Evolutionary conservation across 305 asterid genomes (phyloP).

Genomic region (Petunia hybrid): DNA sequence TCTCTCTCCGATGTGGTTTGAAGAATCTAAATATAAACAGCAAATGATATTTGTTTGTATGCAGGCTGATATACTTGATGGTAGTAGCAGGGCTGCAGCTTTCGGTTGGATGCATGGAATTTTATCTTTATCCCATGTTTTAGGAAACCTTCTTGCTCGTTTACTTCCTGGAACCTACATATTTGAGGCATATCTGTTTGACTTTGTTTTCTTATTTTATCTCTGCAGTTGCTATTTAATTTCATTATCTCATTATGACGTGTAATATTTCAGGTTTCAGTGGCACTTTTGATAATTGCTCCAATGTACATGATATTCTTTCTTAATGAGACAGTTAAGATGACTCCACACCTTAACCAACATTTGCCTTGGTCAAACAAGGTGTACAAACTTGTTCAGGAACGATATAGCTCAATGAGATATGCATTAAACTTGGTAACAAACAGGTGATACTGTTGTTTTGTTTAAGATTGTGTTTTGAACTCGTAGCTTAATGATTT

Average conservation of each 20-base stretch:
- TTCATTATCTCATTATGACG: not conserved
- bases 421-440: conserved; percentile 63
- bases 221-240: not conserved
- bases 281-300: conserved; percentile 61
- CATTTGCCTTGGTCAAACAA: conserved; percentile 51
- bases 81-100: conserved; percentile 65
- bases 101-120: conserved; percentile 90
- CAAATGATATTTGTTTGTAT: conserved; percentile 2
- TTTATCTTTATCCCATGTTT: conserved; percentile 81
- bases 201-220: not conserved
- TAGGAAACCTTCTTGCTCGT: conserved; percentile 79
- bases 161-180: conserved; percentile 75
- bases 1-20: not conserved
- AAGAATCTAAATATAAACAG: conserved; percentile 17
- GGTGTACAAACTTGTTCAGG: conserved; percentile 54
- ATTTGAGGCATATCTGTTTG: conserved; percentile 54
- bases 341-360: conserved; percentile 44
- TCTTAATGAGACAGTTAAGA: conserved; percentile 67
- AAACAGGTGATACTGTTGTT: conserved; percentile 53
- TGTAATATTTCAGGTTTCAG: conserved; percentile 66
- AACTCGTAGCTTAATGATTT: not conserved
- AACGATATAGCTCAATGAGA: conserved; percentile 73
- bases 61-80: conserved; percentile 84
- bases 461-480: not conserved
- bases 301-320: conserved; percentile 71